A percentile compares a stretch with the other conserved stretches of the same genome.
These are phyloP conservation scores for Botryobasidium botryosum DNA, from an alignment of 768 basidiomycete genomes.

Conservation along the genomic window DNA sequence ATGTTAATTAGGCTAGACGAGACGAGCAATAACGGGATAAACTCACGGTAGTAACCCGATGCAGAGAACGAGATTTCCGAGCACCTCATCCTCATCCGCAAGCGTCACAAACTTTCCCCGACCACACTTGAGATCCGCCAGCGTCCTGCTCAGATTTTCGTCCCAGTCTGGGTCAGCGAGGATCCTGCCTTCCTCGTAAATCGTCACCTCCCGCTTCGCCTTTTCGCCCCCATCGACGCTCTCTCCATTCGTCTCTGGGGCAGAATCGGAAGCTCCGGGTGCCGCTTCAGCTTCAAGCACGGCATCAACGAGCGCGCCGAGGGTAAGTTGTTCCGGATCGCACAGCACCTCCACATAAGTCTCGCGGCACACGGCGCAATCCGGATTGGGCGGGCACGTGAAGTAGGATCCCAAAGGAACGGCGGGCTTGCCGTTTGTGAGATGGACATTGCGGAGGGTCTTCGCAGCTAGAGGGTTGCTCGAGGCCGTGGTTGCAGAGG, in stretches of 20 bases:
- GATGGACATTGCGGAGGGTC: constrained; percentile 47
- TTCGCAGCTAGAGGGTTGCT: constrained; percentile 1
- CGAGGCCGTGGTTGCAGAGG: not conserved
- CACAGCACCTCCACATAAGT: constrained; percentile 60
- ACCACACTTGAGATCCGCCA: constrained; percentile 65
- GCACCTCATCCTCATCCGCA: constrained; percentile 72
- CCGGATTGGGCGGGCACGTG: constrained; percentile 50
- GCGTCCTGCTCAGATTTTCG: constrained; percentile 65
- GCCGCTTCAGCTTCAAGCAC: constrained; percentile 32
- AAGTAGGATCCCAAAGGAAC: constrained; percentile 60
- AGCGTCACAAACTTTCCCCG: constrained; percentile 79
- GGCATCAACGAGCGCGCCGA: constrained; percentile 56
- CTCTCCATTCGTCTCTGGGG: constrained; percentile 22
- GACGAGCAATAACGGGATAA: not conserved
- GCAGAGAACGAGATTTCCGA: constrained; percentile 52
- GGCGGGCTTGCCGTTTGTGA: constrained; percentile 50
- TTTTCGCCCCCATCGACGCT: constrained; percentile 21
- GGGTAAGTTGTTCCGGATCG: constrained; percentile 47
- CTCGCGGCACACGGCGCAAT: constrained; percentile 76
- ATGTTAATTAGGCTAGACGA: no score
- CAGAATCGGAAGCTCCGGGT: constrained; percentile 6
- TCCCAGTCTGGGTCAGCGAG: constrained; percentile 89
- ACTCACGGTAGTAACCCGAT: constrained; percentile 58
- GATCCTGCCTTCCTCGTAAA: constrained; percentile 75
- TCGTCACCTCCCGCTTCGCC: constrained; percentile 45